Conservation (phyloP, 441 rosid genomes). For the Euphorbia celastroides region DNA sequence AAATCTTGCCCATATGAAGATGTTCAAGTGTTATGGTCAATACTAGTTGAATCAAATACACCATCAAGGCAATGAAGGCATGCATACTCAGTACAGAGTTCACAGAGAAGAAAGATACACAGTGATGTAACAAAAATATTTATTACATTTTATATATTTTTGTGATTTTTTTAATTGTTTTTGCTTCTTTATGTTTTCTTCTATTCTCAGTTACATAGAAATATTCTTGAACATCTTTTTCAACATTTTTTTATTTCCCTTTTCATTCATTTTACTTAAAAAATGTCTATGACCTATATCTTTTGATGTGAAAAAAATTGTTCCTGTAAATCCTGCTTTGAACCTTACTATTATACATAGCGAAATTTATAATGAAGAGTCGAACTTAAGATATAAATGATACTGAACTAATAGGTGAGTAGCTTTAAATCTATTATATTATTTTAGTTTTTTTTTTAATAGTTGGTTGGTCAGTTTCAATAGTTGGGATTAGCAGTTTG, state of each 20-base stretch:
- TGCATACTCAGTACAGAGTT: neutral
- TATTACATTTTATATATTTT: conserved; percentile 25
- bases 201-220: conserved; percentile 18
- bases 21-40: conserved; percentile 89
- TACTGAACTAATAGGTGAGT: conserved; percentile 8
- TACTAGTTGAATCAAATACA: conserved; percentile 69
- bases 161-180: conserved; percentile 13
- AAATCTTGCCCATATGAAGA: conserved; percentile 90
- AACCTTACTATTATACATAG: no score
- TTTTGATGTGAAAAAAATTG: no score
- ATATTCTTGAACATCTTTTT: conserved; percentile 17
- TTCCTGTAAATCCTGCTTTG: no score
- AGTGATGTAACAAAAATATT: conserved; percentile 35
- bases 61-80: conserved; percentile 41
- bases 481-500: conserved; percentile 30
- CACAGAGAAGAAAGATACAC: conserved; percentile 11
- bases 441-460: conserved; percentile 16
- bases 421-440: conserved; percentile 7
- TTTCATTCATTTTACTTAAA: neutral
- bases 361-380: no score
- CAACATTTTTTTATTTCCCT: neutral
- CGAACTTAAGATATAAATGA: neutral
- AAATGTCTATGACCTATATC: neutral
- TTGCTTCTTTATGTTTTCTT: conserved; percentile 15
- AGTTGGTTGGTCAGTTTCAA: conserved; percentile 33